phyloP scores from a whole-genome alignment of 441 rosid genomes.

The Pelargonium citronellum region DNA sequence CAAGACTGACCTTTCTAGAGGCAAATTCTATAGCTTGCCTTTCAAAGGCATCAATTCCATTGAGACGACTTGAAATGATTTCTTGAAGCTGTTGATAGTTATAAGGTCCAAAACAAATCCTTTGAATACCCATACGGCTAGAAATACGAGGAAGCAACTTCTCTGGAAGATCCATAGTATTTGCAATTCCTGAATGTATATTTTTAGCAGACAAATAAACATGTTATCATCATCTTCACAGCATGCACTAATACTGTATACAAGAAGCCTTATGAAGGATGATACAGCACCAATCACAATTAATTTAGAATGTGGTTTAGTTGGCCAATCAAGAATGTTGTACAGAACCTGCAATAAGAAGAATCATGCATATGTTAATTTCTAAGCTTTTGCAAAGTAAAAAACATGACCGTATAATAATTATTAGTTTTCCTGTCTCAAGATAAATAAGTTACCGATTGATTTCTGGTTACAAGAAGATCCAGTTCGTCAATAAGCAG shows the following conservation, averaged over 20 bases:
- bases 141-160: constrained; percentile 96
- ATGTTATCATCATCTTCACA: constrained; percentile 13
- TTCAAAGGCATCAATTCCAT: constrained; percentile 81
- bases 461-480: constrained; percentile 89
- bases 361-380: constrained; percentile 13
- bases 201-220: background rate
- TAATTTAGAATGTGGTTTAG: constrained; percentile 72
- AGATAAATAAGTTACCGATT: constrained; percentile 51
- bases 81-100: constrained; percentile 88
- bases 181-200: constrained; percentile 67
- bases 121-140: constrained; percentile 92
- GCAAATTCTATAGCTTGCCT: constrained; percentile 93
- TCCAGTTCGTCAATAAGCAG: constrained; percentile 95
- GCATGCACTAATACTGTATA: constrained; percentile 3
- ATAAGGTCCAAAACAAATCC: constrained; percentile 95
- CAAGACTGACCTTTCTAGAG: constrained; percentile 65
- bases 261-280: constrained; percentile 4
- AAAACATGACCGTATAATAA: background rate
- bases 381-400: background rate
- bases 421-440: constrained; percentile 1
- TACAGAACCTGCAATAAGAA: constrained; percentile 52
- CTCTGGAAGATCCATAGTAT: constrained; percentile 99
- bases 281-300: constrained; percentile 60
- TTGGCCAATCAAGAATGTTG: constrained; percentile 96
- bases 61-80: constrained; percentile 72